Percentiles rank a stretch among this genome's conserved stretches.
Conservation (phyloP, 495 filamentous ascomycete genomes). For the Bacidia gigantensis region DNA sequence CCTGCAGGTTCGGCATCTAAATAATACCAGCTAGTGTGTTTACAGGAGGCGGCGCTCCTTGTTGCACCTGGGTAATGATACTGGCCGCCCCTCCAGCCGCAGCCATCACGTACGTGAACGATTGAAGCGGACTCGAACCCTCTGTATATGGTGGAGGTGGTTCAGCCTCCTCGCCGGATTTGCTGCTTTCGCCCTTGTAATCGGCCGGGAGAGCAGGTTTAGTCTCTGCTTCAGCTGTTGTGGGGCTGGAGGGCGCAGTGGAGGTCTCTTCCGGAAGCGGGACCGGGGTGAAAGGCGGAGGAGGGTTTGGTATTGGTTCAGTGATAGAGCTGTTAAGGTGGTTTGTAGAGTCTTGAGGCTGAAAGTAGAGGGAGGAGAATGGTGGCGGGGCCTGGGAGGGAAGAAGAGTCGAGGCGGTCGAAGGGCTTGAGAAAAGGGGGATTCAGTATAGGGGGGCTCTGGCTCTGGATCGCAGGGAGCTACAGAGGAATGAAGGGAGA, state of each 20-base stretch:
- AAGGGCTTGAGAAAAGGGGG: slow-evolving; percentile 5
- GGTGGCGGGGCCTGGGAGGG: slow-evolving; percentile 13
- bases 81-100: slow-evolving; percentile 90
- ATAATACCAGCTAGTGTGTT: slow-evolving; percentile 73
- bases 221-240: slow-evolving; percentile 57
- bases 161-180: slow-evolving; percentile 69
- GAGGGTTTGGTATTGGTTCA: slow-evolving; percentile 42
- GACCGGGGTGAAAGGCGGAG: slow-evolving; percentile 42
- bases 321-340: slow-evolving; percentile 39
- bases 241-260: slow-evolving; percentile 30
- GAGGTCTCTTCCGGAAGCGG: slow-evolving; percentile 17
- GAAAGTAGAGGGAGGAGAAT: slow-evolving; percentile 17
- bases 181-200: slow-evolving; percentile 58
- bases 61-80: slow-evolving; percentile 97
- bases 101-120: slow-evolving; percentile 96
- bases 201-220: slow-evolving; percentile 71
- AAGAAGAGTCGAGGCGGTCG: slow-evolving; percentile 2
- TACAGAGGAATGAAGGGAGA: slow-evolving; percentile 26
- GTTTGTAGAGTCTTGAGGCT: slow-evolving; percentile 32
- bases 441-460: slow-evolving; percentile 35
- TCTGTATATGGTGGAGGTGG: slow-evolving; percentile 94
- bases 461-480: slow-evolving; percentile 34
- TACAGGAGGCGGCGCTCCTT: slow-evolving; percentile 57
- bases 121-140: slow-evolving; percentile 78
- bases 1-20: background rate